Base-by-base conservation (phyloP, 352 stramenopile species). In the Phytophthora idaei region DNA sequence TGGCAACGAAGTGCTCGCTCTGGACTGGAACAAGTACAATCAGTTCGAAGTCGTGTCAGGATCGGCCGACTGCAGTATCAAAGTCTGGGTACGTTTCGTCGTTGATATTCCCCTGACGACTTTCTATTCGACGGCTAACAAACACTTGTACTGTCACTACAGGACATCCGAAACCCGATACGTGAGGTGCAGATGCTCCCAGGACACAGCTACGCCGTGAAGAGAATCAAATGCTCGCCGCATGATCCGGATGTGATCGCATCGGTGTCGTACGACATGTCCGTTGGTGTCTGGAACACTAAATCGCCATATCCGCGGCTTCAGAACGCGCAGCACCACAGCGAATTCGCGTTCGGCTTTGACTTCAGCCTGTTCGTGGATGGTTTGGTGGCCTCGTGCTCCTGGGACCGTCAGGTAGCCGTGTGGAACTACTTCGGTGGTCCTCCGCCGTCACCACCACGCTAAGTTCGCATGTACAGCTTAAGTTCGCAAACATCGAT, bases 11-110 rank as follows among this genome's bases (percentile, higher is more conserved):
- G 88, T 97, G 44, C 81, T 97, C 0, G 74, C 85, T 25, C 76
- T 95, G 44, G 92, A 97, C 73, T 97, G 92, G 92, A 96, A 96
- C 80, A 97, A 97, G 76, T 97, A 97, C 78, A 95, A 96, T 50
- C 81, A 92, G 51, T 93, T 91, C 45, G 72, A 96, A 69, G 66
- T 97, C 57, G 87, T 94, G 28, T 94, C 90, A 0, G 92, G 90
- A 28, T 96, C 89, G 6, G 85, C 87, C 1, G 90, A 97, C 49
- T 87, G 84, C 60, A 81, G 58, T 39, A 90, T 97, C 61, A 93
- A 93, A 78, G 64, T 96, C 21, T 97, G 90, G 85, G 86, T 94
- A 78, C 45, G 76, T 61, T 45, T 27, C 11, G 47, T 28, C 45
- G 11, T 14, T 6, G 57, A 32, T 21, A 53, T 1, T 57, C 27